Conservation (phyloP, 352 stramenopile species). For the Poterioochromonas sp. region DNA sequence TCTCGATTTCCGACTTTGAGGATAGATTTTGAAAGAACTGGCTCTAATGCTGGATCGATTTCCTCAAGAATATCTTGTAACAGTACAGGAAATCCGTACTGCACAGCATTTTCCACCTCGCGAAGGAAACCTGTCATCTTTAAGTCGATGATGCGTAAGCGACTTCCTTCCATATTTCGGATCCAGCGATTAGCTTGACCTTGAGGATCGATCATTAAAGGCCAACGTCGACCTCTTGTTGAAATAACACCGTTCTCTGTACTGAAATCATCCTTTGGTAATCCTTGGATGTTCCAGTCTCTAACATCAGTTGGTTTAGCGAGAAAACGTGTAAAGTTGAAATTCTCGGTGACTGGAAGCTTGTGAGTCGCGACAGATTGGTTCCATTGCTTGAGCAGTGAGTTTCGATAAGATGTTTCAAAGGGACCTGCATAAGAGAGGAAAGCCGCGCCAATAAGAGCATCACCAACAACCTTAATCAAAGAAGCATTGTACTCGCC, state of each 20-base stretch:
- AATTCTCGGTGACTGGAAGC: constrained; percentile 69
- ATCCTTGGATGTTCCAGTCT: constrained; percentile 83
- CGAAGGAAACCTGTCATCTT: constrained; percentile 87
- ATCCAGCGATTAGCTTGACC: constrained; percentile 91
- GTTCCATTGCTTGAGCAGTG: constrained; percentile 63
- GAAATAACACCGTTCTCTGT: constrained; percentile 93
- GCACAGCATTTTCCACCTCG: constrained; percentile 83
- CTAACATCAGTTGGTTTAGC: constrained; percentile 81
- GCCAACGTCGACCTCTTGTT: constrained; percentile 79
- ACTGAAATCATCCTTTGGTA: constrained; percentile 78
- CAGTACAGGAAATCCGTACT: constrained; percentile 79
- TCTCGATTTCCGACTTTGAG: constrained; percentile 84
- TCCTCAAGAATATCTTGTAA: constrained; percentile 91
- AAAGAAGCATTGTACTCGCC: constrained; percentile 72
- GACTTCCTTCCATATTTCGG: constrained; percentile 74
- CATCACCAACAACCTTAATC: constrained; percentile 76
- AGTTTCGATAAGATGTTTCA: constrained; percentile 68
- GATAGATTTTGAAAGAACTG: constrained; percentile 83
- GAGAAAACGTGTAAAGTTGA: constrained; percentile 81
- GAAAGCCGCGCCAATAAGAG: constrained; percentile 80
- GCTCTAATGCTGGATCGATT: constrained; percentile 83
- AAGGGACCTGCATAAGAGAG: constrained; percentile 89
- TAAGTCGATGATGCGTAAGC: constrained; percentile 78
- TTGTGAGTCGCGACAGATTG: constrained; percentile 65
- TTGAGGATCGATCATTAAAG: constrained; percentile 89